These are phyloP conservation scores for Monotropa hypopitys DNA, from an alignment of 179 eudicot species.

Conservation along the genomic window DNA sequence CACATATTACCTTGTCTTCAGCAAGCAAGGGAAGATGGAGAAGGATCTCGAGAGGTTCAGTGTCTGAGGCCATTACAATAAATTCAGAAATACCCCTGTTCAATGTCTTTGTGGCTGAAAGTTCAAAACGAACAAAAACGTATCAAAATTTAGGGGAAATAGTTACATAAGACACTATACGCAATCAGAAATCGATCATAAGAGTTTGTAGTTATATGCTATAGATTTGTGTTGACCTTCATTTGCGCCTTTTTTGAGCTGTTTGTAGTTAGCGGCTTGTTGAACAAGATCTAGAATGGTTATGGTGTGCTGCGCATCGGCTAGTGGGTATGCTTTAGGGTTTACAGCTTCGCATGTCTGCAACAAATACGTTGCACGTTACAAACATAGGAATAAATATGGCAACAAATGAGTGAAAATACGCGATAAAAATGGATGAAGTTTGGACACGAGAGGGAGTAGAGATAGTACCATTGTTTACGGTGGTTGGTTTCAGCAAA, in stretches of 20 bases:
- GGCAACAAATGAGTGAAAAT: not conserved
- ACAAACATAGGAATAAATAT: not conserved
- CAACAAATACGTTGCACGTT: not conserved
- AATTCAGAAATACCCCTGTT: constrained; percentile 89
- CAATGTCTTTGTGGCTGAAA: constrained; percentile 73
- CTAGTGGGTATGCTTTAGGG: constrained; percentile 73
- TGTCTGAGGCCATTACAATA: constrained; percentile 84
- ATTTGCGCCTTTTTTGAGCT: constrained; percentile 80
- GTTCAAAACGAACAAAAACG: not conserved
- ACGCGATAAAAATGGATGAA: not conserved
- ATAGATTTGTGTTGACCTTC: constrained; percentile 30
- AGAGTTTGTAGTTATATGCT: not conserved
- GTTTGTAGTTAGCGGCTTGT: constrained; percentile 75
- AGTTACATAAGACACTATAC: not conserved
- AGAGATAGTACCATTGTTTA: not conserved
- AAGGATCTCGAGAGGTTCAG: constrained; percentile 86
- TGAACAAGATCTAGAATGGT: constrained; percentile 66
- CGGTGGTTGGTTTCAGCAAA: not conserved
- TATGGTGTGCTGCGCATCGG: constrained; percentile 56
- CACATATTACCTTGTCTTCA: constrained; percentile 66
- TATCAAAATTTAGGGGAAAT: not conserved
- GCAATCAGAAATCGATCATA: not conserved
- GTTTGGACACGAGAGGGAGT: not conserved
- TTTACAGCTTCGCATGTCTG: constrained; percentile 60
- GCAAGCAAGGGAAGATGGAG: constrained; percentile 85